These are phyloP conservation scores for Vigna radiata DNA, from an alignment of 306 rosid species.

Conservation along the genomic window DNA sequence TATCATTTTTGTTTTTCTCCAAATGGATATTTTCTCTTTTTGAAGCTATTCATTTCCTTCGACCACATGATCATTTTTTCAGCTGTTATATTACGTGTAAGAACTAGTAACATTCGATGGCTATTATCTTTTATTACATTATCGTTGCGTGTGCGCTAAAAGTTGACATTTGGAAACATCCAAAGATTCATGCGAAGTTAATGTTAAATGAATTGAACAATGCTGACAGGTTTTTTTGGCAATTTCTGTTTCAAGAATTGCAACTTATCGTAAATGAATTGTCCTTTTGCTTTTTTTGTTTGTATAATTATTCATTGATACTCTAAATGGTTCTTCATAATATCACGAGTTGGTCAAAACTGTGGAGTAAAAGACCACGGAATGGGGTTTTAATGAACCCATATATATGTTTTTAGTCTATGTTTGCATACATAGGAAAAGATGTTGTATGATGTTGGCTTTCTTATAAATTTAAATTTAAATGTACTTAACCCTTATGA, in stretches of 20 bases:
- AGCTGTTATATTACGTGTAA: background rate
- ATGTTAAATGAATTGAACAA: background rate
- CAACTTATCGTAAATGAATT: background rate
- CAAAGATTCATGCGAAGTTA: background rate
- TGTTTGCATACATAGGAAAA: too few relatives aligned
- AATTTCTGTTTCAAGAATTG: background rate
- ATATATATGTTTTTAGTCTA: too few relatives aligned
- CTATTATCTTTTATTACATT: background rate
- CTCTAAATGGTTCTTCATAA: background rate
- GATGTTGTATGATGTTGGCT: too few relatives aligned
- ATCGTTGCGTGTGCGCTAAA: background rate
- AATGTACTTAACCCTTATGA: too few relatives aligned
- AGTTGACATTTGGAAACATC: background rate
- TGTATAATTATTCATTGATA: background rate
- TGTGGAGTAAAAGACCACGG: too few relatives aligned
- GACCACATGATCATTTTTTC: background rate
- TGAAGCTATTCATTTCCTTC: slow-evolving; percentile 9
- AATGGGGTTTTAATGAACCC: too few relatives aligned
- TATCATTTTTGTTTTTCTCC: background rate
- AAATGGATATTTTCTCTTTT: background rate
- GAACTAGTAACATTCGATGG: background rate
- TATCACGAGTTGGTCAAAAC: too few relatives aligned
- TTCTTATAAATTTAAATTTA: too few relatives aligned
- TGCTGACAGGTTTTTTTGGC: background rate
- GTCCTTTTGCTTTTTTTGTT: background rate